phyloP scores from a whole-genome alignment of 306 rosid genomes.

The Cicer bijugum region DNA sequence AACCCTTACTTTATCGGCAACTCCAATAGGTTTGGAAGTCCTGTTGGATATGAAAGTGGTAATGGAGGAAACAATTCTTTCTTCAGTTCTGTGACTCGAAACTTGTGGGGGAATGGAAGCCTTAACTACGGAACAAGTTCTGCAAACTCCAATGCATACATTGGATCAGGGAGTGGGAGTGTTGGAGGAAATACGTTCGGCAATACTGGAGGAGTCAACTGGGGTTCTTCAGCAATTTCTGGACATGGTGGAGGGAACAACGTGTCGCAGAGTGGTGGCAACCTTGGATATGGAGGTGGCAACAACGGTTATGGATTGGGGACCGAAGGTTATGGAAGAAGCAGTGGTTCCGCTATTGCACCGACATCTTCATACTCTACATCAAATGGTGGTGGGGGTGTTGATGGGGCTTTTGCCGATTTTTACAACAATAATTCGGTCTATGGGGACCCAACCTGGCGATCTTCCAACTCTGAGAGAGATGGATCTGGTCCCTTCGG shows the following conservation, averaged over 20 bases:
- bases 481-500: slow-evolving; percentile 86
- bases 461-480: slow-evolving; percentile 74
- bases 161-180: slow-evolving; percentile 79
- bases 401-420: slow-evolving; percentile 77
- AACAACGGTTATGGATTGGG: slow-evolving; percentile 75
- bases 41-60: slow-evolving; percentile 69
- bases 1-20: slow-evolving; percentile 75
- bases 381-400: slow-evolving; percentile 74
- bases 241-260: slow-evolving; percentile 69
- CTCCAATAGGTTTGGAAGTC: slow-evolving; percentile 71
- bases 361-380: slow-evolving; percentile 74
- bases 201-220: slow-evolving; percentile 84
- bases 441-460: slow-evolving; percentile 90
- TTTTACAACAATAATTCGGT: slow-evolving; percentile 68
- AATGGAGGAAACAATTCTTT: slow-evolving; percentile 80
- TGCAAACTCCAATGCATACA: slow-evolving; percentile 65
- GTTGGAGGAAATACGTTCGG: slow-evolving; percentile 71
- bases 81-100: slow-evolving; percentile 76
- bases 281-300: slow-evolving; percentile 71
- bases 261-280: slow-evolving; percentile 64
- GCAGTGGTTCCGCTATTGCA: slow-evolving; percentile 59
- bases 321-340: slow-evolving; percentile 81
- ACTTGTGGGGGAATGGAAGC: slow-evolving; percentile 88
- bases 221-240: slow-evolving; percentile 72
- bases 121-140: slow-evolving; percentile 75